Conservation (phyloP, 139 green algal species). For the Picochlorum sp. region DNA sequence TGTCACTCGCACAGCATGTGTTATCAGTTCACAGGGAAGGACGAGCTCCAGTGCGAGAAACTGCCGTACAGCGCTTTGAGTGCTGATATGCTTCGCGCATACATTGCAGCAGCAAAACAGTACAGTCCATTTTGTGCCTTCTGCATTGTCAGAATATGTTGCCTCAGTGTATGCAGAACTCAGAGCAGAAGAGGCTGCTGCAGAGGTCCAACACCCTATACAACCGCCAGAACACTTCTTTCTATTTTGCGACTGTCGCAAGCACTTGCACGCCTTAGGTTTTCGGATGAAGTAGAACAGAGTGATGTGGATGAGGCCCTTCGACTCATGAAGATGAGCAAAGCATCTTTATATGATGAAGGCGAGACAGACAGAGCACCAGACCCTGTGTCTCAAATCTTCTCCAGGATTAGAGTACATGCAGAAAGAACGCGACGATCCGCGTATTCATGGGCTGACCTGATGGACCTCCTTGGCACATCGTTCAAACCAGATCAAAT, state of each 20-base stretch:
- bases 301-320: conserved; percentile 91
- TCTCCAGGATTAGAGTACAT: conserved; percentile 31
- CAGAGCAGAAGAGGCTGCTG: conserved; percentile 37
- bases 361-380: not conserved
- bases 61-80: conserved; percentile 34
- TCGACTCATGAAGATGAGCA: conserved; percentile 84
- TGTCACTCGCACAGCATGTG: conserved; percentile 80
- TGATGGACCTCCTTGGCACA: conserved; percentile 34
- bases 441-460: conserved; percentile 38
- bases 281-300: conserved; percentile 48
- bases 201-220: conserved; percentile 59
- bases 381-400: conserved; percentile 40
- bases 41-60: conserved; percentile 11
- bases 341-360: conserved; percentile 63
- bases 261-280: conserved; percentile 77
- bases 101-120: conserved; percentile 73
- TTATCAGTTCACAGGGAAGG: conserved; percentile 75
- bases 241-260: conserved; percentile 86
- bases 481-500: conserved; percentile 41
- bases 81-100: conserved; percentile 64
- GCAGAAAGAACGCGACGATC: conserved; percentile 20
- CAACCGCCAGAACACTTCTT: conserved; percentile 92
- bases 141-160: conserved; percentile 82
- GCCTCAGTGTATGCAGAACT: conserved; percentile 80
- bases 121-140: conserved; percentile 67